Conservation (phyloP, 2,329 filamentous ascomycete species). For the Pseudocercospora vitis region DNA sequence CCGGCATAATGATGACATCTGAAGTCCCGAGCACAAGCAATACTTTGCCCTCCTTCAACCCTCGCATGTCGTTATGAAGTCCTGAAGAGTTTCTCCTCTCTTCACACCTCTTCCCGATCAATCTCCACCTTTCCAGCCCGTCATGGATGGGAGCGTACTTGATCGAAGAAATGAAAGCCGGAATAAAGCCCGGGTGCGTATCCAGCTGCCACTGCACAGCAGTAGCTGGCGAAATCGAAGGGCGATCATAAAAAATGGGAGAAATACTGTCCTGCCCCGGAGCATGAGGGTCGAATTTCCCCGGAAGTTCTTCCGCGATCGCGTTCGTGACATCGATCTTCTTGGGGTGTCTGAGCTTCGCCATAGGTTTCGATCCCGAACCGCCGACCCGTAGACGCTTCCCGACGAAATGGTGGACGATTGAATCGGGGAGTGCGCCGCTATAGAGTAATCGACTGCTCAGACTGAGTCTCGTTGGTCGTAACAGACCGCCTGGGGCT, state of each 20-base stretch:
- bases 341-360: slow-evolving; percentile 6
- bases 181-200: slow-evolving; percentile 66
- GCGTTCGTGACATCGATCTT: slow-evolving; percentile 9
- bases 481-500: slow-evolving; percentile 75
- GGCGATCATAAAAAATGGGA: slow-evolving; percentile 53
- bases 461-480: slow-evolving; percentile 61
- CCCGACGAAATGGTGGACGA: slow-evolving; percentile 55
- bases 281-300: slow-evolving; percentile 24
- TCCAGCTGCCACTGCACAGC: slow-evolving; percentile 70
- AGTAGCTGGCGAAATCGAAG: slow-evolving; percentile 58
- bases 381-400: slow-evolving; percentile 27
- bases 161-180: slow-evolving; percentile 70
- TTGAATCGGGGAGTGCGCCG: slow-evolving; percentile 59
- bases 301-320: slow-evolving; percentile 29
- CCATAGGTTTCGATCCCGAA: slow-evolving; percentile 34
- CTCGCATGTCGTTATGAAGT: slow-evolving; percentile 32
- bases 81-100: slow-evolving; percentile 40
- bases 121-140: slow-evolving; percentile 62
- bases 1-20: slow-evolving; percentile 66
- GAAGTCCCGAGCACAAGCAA: slow-evolving; percentile 65
- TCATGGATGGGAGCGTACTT: slow-evolving; percentile 68
- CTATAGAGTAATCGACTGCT: slow-evolving; percentile 65
- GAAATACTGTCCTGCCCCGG: slow-evolving; percentile 26
- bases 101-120: slow-evolving; percentile 54
- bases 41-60: slow-evolving; percentile 53